Evolutionary conservation across 1,139 yeast species (phyloP).

Genomic region (Blastobotrys aristatus): DNA sequence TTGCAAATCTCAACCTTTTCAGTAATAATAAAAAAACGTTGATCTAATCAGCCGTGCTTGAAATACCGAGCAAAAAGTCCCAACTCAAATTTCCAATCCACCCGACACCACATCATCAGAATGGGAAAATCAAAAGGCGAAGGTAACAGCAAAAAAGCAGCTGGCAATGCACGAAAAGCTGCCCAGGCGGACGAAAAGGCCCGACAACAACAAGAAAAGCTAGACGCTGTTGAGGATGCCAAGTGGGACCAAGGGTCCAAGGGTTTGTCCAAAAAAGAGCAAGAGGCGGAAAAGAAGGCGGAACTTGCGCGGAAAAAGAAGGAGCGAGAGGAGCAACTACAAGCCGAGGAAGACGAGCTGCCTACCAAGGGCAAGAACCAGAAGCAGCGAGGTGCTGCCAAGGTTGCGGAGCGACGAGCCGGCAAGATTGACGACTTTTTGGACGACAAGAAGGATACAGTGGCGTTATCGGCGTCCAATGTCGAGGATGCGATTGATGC

Average conservation of each 20-base stretch:
- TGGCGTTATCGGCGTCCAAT: constrained; percentile 65
- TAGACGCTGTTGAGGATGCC: constrained; percentile 53
- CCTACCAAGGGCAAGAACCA: constrained; percentile 51
- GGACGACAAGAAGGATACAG: constrained; percentile 21
- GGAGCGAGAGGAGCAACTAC: constrained; percentile 41
- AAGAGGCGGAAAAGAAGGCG: constrained; percentile 36
- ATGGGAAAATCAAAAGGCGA: constrained; percentile 51
- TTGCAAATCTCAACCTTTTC: too few relatives aligned
- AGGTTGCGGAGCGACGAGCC: constrained; percentile 57
- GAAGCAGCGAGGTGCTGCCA: constrained; percentile 68
- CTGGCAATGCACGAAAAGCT: constrained; percentile 68
- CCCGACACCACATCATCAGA: too few relatives aligned
- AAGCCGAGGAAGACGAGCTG: constrained; percentile 60
- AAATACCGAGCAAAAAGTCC: too few relatives aligned
- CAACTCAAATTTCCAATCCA: too few relatives aligned
- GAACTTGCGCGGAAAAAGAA: constrained; percentile 40
- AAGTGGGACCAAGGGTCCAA: constrained; percentile 73
- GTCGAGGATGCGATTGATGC: constrained; percentile 78
- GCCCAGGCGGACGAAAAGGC: constrained; percentile 60
- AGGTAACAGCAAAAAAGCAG: constrained; percentile 60
- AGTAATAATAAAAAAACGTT: too few relatives aligned
- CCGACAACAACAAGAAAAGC: constrained; percentile 46
- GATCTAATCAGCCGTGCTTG: too few relatives aligned
- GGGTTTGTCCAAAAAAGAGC: constrained; percentile 67
- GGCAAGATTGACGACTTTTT: constrained; percentile 55